phyloP scores from a whole-genome alignment of 73 alveolate genomes.

The Tetrahymena elliotti region DNA sequence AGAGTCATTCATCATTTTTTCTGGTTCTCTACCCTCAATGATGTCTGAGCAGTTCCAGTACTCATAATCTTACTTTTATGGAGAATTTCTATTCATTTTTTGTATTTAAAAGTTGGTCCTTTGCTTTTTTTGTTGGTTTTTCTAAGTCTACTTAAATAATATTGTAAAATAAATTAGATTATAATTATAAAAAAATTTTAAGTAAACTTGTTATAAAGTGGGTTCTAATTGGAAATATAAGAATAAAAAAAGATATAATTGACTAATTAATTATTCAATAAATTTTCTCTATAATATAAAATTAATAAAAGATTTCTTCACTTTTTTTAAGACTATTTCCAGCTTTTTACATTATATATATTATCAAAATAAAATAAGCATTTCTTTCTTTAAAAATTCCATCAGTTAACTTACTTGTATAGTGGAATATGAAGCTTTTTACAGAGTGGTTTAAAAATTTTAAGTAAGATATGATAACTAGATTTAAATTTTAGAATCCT shows the following conservation, averaged over 20 bases:
- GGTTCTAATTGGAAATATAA: neutral
- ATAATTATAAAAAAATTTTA: neutral
- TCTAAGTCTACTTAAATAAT: neutral
- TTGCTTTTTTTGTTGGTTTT: neutral
- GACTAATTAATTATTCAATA: neutral
- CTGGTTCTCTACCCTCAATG: neutral
- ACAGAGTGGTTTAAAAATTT: neutral
- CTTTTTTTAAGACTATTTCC: neutral
- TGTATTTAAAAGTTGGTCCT: neutral
- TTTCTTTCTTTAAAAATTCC: neutral
- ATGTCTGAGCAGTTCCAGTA: neutral
- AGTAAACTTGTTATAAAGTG: neutral
- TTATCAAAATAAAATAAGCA: too few relatives aligned
- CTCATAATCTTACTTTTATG: neutral
- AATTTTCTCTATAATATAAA: neutral
- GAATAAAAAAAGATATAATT: neutral
- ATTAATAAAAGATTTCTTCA: neutral
- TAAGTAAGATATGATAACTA: neutral
- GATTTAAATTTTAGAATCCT: neutral
- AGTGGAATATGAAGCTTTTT: too few relatives aligned
- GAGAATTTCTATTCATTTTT: neutral
- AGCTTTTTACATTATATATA: neutral
- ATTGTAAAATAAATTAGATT: neutral
- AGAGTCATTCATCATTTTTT: neutral
- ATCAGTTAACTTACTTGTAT: neutral